Base-by-base conservation (phyloP, 2,329 filamentous ascomycete species). In the Tolypocladium sp. region DNA sequence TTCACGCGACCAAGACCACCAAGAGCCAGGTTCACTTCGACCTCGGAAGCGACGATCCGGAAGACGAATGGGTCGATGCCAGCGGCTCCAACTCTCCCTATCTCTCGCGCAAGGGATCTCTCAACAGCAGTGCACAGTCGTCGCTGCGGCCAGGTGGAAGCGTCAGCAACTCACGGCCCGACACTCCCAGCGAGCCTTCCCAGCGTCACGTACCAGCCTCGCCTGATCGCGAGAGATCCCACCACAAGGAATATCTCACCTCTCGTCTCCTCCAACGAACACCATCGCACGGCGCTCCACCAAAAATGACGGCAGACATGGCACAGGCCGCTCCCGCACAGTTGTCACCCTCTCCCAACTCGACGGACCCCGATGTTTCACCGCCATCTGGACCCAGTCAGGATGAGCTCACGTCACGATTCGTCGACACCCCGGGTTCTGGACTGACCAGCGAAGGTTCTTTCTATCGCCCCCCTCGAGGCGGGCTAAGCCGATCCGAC, bases 41-140 rank as follows among this genome's bases (percentile, higher is more conserved):
- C 65, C 76, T 88, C 58, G 85, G 84, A 57, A 79, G 75, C 64
- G 74, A 76, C 63, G 76, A 74, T 52, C 71, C 70, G 12, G 71
- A 71, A 49, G 83, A 85, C 76, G 84, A 84, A 74, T 88, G 85
- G 85, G 82, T 87, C 49, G 85, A 88, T 71, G 84, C 84, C 60
- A 87, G 83, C 70, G 79, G 78, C 54, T 85, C 82, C 59, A 84
- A 84, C 57, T 86, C 83, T 13, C 84, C 84, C 5, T 81, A 84
- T 62, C 72, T 74, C 53, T 76, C 74, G 57, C 71, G 74, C 59
- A 76, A 76, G 63, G 71, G 78, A 33, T 83, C 81, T 2, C 71
- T 81, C 38, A 77, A 77, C 60, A 77, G 78, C 70, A 80, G 77
- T 63, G 77, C 73, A 25, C 79, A 78, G 58, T 78, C 77, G 15